A percentile compares a stretch with the other conserved stretches of the same genome.
phyloP scores from a whole-genome alignment of 164 flowering plant species.

The Sextonia rubra region DNA sequence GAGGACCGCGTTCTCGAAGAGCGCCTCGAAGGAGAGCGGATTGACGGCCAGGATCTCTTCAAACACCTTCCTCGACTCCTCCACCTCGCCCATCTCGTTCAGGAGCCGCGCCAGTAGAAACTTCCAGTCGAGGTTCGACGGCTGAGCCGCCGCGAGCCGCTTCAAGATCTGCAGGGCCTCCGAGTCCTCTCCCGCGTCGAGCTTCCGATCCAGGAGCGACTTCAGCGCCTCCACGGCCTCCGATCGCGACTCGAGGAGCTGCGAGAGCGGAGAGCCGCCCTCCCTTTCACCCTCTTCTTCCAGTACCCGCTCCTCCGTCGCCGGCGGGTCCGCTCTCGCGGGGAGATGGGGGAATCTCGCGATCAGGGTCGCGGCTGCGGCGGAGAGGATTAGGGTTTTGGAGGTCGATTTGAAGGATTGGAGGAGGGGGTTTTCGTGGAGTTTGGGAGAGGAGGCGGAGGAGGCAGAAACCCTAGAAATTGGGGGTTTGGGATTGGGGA shows the following conservation, averaged over 20 bases:
- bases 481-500: neutral
- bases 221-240: constrained; percentile 52
- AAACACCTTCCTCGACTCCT: constrained; percentile 50
- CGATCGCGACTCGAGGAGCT: constrained; percentile 42
- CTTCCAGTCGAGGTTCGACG: constrained; percentile 56
- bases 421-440: constrained; percentile 7
- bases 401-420: constrained; percentile 27
- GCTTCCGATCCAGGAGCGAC: constrained; percentile 46
- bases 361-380: constrained; percentile 29
- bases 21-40: constrained; percentile 67
- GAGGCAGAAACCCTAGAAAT: constrained; percentile 11
- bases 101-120: constrained; percentile 56
- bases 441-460: neutral
- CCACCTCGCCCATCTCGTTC: constrained; percentile 49
- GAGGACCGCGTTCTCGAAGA: constrained; percentile 68
- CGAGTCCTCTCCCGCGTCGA: constrained; percentile 59
- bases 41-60: constrained; percentile 60
- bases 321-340: constrained; percentile 38
- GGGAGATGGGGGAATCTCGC: constrained; percentile 25
- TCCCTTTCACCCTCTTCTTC: constrained; percentile 7
- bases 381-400: constrained; percentile 29
- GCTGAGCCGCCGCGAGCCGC: constrained; percentile 48
- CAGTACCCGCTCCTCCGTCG: constrained; percentile 13
- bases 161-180: constrained; percentile 52
- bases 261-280: constrained; percentile 30